phyloP scores from a whole-genome alignment of 768 basidiomycete species.

The Mycena metata region DNA sequence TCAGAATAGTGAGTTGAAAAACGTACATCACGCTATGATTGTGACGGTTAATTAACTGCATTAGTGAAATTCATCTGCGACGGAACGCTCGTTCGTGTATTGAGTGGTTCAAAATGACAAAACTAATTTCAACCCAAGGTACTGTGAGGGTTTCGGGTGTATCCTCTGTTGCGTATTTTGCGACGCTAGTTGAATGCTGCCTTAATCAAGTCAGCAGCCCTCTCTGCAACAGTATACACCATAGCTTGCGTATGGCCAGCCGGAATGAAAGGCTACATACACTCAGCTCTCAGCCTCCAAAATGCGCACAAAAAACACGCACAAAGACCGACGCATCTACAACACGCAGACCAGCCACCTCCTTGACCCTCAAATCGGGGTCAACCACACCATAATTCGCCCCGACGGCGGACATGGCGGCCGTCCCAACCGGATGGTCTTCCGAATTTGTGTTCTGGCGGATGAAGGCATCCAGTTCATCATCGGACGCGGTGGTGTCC shows the following conservation, averaged over 20 bases:
- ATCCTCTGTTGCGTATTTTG: too few relatives aligned
- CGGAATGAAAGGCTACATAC: conserved; percentile 18
- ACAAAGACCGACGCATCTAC: conserved; percentile 46
- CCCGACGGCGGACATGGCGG: conserved; percentile 38
- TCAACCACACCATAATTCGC: conserved; percentile 45
- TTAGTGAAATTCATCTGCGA: too few relatives aligned
- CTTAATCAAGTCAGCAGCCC: conserved; percentile 29
- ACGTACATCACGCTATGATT: too few relatives aligned
- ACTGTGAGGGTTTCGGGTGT: too few relatives aligned
- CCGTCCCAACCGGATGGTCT: conserved; percentile 42
- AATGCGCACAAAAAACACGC: neutral
- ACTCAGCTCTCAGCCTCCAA: neutral
- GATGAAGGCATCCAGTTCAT: conserved; percentile 35
- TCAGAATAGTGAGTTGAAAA: too few relatives aligned
- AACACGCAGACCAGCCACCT: conserved; percentile 42
- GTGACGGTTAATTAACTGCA: too few relatives aligned
- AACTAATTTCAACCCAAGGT: too few relatives aligned
- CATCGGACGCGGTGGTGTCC: conserved; percentile 33
- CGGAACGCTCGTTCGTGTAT: too few relatives aligned
- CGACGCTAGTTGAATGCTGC: neutral
- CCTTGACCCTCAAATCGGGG: conserved; percentile 46
- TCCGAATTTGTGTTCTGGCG: conserved; percentile 21
- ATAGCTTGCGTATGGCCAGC: conserved; percentile 32
- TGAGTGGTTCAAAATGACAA: too few relatives aligned
- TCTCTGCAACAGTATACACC: conserved; percentile 32